Evolutionary conservation across 805 yeast species (phyloP).

Genomic region (Candida chauliodis): DNA sequence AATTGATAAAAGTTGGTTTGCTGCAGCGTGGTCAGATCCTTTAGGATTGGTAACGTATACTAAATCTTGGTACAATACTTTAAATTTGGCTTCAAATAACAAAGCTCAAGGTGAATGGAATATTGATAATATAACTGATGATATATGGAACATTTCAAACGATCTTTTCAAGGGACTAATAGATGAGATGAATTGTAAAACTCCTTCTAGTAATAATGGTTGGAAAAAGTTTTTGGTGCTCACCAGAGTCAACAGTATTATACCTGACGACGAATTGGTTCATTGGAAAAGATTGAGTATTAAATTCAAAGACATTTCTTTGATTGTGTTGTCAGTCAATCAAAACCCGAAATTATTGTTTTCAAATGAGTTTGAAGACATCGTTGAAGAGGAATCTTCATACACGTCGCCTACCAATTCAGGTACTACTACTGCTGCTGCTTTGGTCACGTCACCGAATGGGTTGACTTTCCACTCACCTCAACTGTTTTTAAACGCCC

Average conservation of each 20-base stretch:
- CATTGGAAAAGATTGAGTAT: slow-evolving; percentile 76
- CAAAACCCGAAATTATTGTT: slow-evolving; percentile 47
- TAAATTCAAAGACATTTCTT: slow-evolving; percentile 50
- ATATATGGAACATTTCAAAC: slow-evolving; percentile 61
- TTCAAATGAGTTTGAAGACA: slow-evolving; percentile 15
- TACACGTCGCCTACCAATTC: slow-evolving; percentile 22
- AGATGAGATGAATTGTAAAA: slow-evolving; percentile 28
- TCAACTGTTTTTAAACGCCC: slow-evolving; percentile 31
- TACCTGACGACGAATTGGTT: slow-evolving; percentile 77
- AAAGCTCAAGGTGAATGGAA: slow-evolving; percentile 2
- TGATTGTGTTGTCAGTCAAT: slow-evolving; percentile 69
- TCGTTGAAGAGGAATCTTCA: slow-evolving; percentile 12
- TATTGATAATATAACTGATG: slow-evolving; percentile 52
- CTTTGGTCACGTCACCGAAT: slow-evolving; percentile 28
- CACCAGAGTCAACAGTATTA: slow-evolving; percentile 66
- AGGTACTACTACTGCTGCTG: slow-evolving; percentile 11
- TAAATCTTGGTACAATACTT: slow-evolving; percentile 55
- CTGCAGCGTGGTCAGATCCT: slow-evolving; percentile 88
- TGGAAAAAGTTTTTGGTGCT: slow-evolving; percentile 63
- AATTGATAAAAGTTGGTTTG: slow-evolving; percentile 76
- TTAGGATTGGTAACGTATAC: slow-evolving; percentile 60
- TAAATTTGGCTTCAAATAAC: background rate
- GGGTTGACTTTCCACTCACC: slow-evolving; percentile 34
- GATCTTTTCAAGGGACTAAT: slow-evolving; percentile 37
- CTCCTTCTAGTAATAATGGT: slow-evolving; percentile 27